Conservation (phyloP, 2,329 filamentous ascomycete genomes). For the Cladophialophora bantiana region DNA sequence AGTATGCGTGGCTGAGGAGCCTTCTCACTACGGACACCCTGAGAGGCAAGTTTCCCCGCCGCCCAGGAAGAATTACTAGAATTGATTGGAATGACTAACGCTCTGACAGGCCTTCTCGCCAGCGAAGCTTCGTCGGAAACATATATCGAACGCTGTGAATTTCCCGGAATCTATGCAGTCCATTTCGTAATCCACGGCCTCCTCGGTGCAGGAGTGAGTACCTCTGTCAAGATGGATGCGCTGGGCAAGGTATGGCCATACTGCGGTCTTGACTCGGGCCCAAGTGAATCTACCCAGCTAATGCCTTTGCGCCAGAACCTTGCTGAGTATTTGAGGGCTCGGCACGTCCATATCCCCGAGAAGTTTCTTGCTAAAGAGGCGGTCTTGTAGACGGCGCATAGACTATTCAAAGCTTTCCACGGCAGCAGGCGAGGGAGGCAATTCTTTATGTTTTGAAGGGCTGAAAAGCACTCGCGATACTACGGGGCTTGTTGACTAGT, state of each 20-base stretch:
- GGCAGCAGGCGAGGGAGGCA: too few relatives aligned
- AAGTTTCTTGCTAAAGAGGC: background rate
- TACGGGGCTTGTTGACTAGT: too few relatives aligned
- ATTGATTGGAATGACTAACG: background rate
- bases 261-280: too few relatives aligned
- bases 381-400: background rate
- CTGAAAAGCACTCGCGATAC: too few relatives aligned
- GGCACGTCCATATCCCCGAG: conserved; percentile 45
- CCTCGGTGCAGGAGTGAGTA: conserved; percentile 56
- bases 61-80: background rate
- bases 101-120: background rate
- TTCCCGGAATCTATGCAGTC: conserved; percentile 54
- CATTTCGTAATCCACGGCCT: conserved; percentile 59
- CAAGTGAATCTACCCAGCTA: background rate
- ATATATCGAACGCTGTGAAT: conserved; percentile 46
- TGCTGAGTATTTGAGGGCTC: conserved; percentile 57
- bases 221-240: conserved; percentile 54
- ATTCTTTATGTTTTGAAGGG: too few relatives aligned
- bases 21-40: conserved; percentile 47
- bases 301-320: conserved; percentile 51
- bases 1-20: conserved; percentile 46
- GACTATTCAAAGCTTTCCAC: too few relatives aligned
- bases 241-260: conserved; percentile 48
- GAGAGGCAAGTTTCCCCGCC: conserved; percentile 45
- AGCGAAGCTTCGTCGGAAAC: background rate